phyloP scores from a whole-genome alignment of 768 basidiomycete genomes.

The Boletus subcaerulescens region DNA sequence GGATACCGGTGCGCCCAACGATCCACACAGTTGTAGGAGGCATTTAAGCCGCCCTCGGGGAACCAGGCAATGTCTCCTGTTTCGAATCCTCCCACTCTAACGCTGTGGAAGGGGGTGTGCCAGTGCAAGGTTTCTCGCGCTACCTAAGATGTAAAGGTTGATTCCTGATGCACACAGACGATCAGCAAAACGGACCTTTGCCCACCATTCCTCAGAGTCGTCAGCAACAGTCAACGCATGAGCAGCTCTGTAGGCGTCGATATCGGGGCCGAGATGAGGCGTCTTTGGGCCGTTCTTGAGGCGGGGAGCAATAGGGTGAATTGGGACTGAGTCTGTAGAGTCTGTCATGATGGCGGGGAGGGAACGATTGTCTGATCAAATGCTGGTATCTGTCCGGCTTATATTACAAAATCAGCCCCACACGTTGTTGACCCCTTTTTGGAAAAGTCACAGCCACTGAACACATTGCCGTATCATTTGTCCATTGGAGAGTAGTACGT shows the following conservation, averaged over 20 bases:
- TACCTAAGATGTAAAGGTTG: slow-evolving; percentile 35
- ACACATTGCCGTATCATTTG: background rate
- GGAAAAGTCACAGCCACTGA: slow-evolving; percentile 15
- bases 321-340: slow-evolving; percentile 30
- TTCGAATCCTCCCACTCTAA: slow-evolving; percentile 77
- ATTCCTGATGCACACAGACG: background rate
- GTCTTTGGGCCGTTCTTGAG: slow-evolving; percentile 58
- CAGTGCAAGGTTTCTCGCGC: slow-evolving; percentile 79
- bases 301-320: slow-evolving; percentile 77
- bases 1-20: slow-evolving; percentile 92
- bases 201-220: slow-evolving; percentile 86
- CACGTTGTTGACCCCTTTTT: slow-evolving; percentile 11
- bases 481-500: background rate
- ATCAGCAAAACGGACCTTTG: slow-evolving; percentile 47
- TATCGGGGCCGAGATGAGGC: slow-evolving; percentile 79
- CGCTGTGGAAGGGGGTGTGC: slow-evolving; percentile 87
- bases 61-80: slow-evolving; percentile 94
- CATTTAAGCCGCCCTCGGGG: slow-evolving; percentile 91
- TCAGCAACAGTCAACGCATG: slow-evolving; percentile 74
- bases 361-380: background rate
- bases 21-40: slow-evolving; percentile 96
- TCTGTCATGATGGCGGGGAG: slow-evolving; percentile 40
- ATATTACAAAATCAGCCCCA: slow-evolving; percentile 12
- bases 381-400: slow-evolving; percentile 5
- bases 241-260: slow-evolving; percentile 64